Evolutionary conservation across 352 stramenopile species (phyloP).

Genomic region (Sclerospora graminicola): DNA sequence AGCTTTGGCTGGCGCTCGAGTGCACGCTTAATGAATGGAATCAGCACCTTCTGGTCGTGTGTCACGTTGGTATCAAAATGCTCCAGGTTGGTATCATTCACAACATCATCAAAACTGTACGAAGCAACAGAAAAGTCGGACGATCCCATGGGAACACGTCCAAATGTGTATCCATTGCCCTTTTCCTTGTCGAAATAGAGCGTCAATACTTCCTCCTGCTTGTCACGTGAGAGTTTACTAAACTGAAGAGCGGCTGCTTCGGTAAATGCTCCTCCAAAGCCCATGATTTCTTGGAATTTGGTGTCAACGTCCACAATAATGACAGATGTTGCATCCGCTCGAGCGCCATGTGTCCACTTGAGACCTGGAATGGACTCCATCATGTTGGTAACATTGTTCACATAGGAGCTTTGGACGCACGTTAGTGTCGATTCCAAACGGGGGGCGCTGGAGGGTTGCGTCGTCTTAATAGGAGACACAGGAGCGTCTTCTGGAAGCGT

Average conservation of each 20-base stretch:
- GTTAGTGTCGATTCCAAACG: constrained; percentile 12
- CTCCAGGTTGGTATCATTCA: constrained; percentile 48
- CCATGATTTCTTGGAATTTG: constrained; percentile 71
- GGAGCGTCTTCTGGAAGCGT: neutral
- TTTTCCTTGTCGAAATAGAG: constrained; percentile 81
- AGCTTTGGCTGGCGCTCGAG: constrained; percentile 43
- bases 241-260: constrained; percentile 87
- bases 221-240: constrained; percentile 51
- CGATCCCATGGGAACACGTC: constrained; percentile 86
- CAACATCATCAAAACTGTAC: constrained; percentile 84
- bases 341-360: constrained; percentile 22
- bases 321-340: constrained; percentile 13
- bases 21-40: constrained; percentile 75
- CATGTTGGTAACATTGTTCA: constrained; percentile 47
- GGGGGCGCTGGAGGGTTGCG: constrained; percentile 1
- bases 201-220: constrained; percentile 78
- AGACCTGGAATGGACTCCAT: constrained; percentile 46
- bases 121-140: constrained; percentile 80
- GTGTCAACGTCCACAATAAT: constrained; percentile 43
- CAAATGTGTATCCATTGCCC: constrained; percentile 81
- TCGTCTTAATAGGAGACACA: constrained; percentile 2
- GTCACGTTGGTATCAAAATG: constrained; percentile 73
- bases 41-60: constrained; percentile 71
- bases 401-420: constrained; percentile 62
- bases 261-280: constrained; percentile 89